Evolutionary conservation across 495 filamentous ascomycete genomes (phyloP), one percentile per base, ranked within the genome.

Genomic region (Parachaetomium inaequale): DNA sequence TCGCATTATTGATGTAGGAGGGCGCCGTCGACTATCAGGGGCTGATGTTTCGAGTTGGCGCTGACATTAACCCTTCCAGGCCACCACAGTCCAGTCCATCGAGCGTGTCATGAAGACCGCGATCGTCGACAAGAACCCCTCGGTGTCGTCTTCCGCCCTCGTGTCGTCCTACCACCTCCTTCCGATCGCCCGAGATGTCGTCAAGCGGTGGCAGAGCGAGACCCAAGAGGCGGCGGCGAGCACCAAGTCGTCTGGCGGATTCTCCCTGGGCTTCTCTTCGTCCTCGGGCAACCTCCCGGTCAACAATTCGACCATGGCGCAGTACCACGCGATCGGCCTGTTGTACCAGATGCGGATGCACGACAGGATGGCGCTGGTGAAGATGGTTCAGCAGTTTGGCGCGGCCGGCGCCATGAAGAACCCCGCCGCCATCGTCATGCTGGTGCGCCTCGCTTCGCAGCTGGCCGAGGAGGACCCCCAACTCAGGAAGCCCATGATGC

Each of bases 301-400:
- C 51, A 91, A 88, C 75, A 88, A 87, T 63, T 91, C 88, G 55
- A 95, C 86, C 74, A 98, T 97, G 92, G 90, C 90, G 49, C 94
- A 99, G 75, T 99, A 98, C 76, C 94, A 99, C 74, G 94, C 94
- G 55, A 97, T 99, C 80, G 94, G 95, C 51, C 84, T 99, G 38
- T 75, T 99, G 49, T 98, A 97, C 72, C 94, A 98, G 77, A 97
- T 99, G 93, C 89, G 94, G 69, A 89, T 89, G 59, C 91, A 96
- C 65, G 94, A 99, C 74, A 85, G 94, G 69, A 99, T 98, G 95
- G 90, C 93, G 7, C 76, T 99, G 66, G 94, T 98, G n/a, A 99
- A 98, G 83, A 97, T 99, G 95, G 94, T 98, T 15, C 94, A 99
- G 76, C 95, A 98, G 72, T 97, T 96, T 70, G 90, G 91, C 34